Percentiles rank a stretch among this genome's conserved stretches.
These are phyloP conservation scores for Dioszegia crocea DNA, from an alignment of 768 basidiomycete species.

Conservation along the genomic window DNA sequence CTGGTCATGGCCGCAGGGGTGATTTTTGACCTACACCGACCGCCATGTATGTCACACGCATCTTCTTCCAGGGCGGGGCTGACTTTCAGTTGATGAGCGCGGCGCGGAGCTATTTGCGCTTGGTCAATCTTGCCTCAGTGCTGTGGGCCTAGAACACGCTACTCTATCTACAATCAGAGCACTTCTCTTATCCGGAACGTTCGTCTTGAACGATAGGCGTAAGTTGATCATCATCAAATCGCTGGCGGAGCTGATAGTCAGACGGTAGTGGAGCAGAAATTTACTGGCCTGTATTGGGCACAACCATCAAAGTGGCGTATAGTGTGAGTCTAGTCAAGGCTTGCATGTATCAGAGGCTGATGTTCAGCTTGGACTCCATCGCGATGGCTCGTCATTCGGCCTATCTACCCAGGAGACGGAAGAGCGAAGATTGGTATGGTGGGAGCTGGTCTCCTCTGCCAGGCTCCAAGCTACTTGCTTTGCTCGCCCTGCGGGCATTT, in stretches of 20 bases:
- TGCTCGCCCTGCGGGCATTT: conserved; percentile 41
- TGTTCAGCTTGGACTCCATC: conserved; percentile 45
- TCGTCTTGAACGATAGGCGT: conserved; percentile 45
- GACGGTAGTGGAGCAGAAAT: conserved; percentile 42
- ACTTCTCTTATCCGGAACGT: conserved; percentile 41
- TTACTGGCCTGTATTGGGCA: conserved; percentile 48
- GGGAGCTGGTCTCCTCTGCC: conserved; percentile 46
- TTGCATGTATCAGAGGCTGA: conserved; percentile 8
- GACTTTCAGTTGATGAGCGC: conserved; percentile 31
- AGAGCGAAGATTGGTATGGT: conserved; percentile 45
- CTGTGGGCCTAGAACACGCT: conserved; percentile 33
- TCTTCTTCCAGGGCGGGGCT: neutral
- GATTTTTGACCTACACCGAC: conserved; percentile 44
- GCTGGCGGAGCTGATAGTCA: conserved; percentile 12
- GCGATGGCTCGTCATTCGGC: conserved; percentile 44
- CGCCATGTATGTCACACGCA: conserved; percentile 33
- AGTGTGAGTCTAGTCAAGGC: conserved; percentile 17
- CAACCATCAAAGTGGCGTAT: conserved; percentile 38
- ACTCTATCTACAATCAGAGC: conserved; percentile 47
- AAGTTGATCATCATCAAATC: conserved; percentile 3
- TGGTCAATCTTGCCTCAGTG: conserved; percentile 42
- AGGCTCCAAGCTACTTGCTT: conserved; percentile 47
- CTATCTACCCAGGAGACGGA: conserved; percentile 42
- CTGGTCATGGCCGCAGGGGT: conserved; percentile 46
- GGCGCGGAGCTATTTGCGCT: conserved; percentile 41